A percentile compares a stretch with the other conserved stretches of the same genome.
Evolutionary conservation across 345 rosid genomes (phyloP).

Genomic region (Kernera saxatilis): DNA sequence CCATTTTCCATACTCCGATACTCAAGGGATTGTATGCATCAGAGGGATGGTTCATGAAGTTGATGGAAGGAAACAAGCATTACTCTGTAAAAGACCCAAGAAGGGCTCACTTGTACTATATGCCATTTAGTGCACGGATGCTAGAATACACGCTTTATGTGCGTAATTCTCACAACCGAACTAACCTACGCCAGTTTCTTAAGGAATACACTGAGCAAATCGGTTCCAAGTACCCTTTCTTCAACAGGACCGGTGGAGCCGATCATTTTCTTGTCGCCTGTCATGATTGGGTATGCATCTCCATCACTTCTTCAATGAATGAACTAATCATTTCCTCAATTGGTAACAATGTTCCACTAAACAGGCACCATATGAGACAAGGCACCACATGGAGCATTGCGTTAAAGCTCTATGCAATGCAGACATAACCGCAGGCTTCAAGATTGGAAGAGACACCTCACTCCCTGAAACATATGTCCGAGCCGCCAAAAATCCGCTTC

Average conservation of each 20-base stretch:
- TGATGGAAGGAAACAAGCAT: constrained; percentile 74
- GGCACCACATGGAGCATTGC: constrained; percentile 97
- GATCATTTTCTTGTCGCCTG: constrained; percentile 96
- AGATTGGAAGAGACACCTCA: constrained; percentile 92
- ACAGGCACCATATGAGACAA: constrained; percentile 97
- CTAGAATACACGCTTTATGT: constrained; percentile 77
- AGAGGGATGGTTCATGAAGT: constrained; percentile 99
- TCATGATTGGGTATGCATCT: constrained; percentile 86
- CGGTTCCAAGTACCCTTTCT: constrained; percentile 81
- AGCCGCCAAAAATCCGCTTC: constrained; percentile 82
- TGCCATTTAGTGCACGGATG: constrained; percentile 97
- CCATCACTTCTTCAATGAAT: neutral
- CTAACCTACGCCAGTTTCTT: constrained; percentile 66
- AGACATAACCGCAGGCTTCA: constrained; percentile 75
- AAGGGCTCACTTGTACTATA: constrained; percentile 81
- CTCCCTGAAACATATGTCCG: constrained; percentile 94
- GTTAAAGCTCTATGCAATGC: constrained; percentile 96
- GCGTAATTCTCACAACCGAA: constrained; percentile 85
- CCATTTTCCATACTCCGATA: constrained; percentile 82
- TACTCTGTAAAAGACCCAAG: constrained; percentile 72
- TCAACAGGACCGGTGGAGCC: constrained; percentile 85
- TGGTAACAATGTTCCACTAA: neutral
- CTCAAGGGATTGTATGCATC: constrained; percentile 96
- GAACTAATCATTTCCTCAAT: neutral
- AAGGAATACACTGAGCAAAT: constrained; percentile 66